A percentile compares a stretch with the other conserved stretches of the same genome.
Evolutionary conservation across 2,329 filamentous ascomycete genomes (phyloP).

Genomic region (Nothomitra cinnamomea): DNA sequence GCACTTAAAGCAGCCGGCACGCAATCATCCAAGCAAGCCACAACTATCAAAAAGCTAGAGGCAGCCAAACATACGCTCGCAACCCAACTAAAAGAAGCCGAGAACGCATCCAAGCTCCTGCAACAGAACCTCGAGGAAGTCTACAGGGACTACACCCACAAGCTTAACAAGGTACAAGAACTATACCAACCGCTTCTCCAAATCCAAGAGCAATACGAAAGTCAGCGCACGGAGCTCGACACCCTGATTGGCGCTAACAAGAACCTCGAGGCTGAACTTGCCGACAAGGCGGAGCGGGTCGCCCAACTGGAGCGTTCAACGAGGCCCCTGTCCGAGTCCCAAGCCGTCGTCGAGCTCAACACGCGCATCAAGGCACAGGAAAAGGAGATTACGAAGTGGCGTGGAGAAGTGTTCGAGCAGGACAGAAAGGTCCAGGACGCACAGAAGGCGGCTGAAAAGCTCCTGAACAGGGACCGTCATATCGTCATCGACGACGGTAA

Average conservation of each 20-base stretch:
- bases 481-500: neutral
- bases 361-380: neutral
- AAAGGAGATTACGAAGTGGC: neutral
- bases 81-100: too few relatives aligned
- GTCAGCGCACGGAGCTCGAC: too few relatives aligned
- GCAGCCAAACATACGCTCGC: neutral
- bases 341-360: neutral
- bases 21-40: neutral
- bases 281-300: neutral
- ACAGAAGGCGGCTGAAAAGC: neutral
- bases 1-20: too few relatives aligned
- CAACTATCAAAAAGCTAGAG: neutral
- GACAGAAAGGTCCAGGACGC: neutral
- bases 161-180: too few relatives aligned
- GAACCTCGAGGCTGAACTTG: neutral
- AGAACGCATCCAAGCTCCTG: too few relatives aligned
- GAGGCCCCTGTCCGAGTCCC: neutral
- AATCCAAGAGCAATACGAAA: too few relatives aligned
- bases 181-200: too few relatives aligned
- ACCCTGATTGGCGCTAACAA: too few relatives aligned
- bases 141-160: too few relatives aligned
- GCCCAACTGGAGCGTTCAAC: neutral
- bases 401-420: neutral
- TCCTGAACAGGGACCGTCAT: neutral
- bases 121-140: too few relatives aligned